phyloP scores from a whole-genome alignment of 2,329 filamentous ascomycete species.

The Stemphylium beticola region DNA sequence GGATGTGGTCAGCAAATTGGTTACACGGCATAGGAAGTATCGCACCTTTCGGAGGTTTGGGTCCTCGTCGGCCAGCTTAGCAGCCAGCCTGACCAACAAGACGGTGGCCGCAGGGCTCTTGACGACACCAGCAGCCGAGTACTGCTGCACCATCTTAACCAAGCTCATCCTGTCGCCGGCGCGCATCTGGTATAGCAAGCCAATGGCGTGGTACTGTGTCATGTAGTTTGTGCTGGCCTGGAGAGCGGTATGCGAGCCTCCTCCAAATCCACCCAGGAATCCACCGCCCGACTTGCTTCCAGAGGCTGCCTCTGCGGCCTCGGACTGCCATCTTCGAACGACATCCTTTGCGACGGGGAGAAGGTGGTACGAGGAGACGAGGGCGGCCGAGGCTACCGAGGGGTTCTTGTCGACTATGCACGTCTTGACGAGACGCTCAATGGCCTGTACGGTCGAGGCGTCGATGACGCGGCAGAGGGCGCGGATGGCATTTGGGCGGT shows the following conservation, averaged over 20 bases:
- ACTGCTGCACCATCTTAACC: constrained; percentile 99
- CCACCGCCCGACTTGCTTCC: constrained; percentile 86
- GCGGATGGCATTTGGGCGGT: constrained; percentile 93
- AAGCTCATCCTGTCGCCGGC: constrained; percentile 97
- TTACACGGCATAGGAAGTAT: too few species aligned
- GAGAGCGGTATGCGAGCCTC: constrained; percentile 75
- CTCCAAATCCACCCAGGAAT: constrained; percentile 91
- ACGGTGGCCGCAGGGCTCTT: constrained; percentile 94
- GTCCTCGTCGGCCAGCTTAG: constrained; percentile 94
- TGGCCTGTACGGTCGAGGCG: constrained; percentile 94
- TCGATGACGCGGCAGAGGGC: constrained; percentile 94
- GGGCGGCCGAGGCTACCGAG: constrained; percentile 92
- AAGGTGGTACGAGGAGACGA: constrained; percentile 97
- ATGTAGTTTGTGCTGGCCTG: constrained; percentile 83
- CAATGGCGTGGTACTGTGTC: constrained; percentile 98
- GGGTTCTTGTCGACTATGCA: constrained; percentile 99
- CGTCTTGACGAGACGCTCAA: constrained; percentile 98
- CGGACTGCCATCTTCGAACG: constrained; percentile 96
- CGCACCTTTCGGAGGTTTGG: constrained; percentile 73
- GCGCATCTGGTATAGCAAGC: constrained; percentile 96
- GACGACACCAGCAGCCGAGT: constrained; percentile 85
- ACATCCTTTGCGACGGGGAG: constrained; percentile 95
- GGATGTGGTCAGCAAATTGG: constrained; percentile 13
- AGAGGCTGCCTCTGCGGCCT: constrained; percentile 95
- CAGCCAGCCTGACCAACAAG: constrained; percentile 89